Conservation (phyloP, 306 rosid species). For the Purshia tridentata region DNA sequence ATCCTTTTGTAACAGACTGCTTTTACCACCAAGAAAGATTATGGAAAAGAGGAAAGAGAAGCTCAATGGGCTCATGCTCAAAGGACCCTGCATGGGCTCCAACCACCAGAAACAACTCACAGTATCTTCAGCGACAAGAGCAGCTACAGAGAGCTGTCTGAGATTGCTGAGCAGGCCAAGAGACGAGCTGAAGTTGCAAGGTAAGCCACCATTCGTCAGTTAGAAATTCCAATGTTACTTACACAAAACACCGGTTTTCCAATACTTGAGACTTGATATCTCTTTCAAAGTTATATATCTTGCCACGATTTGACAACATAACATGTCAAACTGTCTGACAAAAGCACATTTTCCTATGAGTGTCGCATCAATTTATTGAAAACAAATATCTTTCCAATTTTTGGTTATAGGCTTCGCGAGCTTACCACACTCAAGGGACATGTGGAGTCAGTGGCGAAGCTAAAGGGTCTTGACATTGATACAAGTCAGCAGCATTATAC, state of each 20-base stretch:
- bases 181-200: conserved; percentile 98
- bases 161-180: conserved; percentile 99
- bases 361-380: not conserved
- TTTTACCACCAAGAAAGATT: conserved; percentile 98
- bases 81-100: conserved; percentile 94
- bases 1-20: conserved; percentile 66
- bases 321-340: not conserved
- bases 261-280: not conserved
- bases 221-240: not conserved
- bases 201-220: conserved; percentile 36
- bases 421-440: conserved; percentile 94
- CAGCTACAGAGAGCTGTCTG: conserved; percentile 90
- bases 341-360: not conserved
- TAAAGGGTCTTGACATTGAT: conserved; percentile 90
- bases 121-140: conserved; percentile 67
- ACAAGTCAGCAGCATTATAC: conserved; percentile 97
- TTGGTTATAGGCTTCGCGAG: conserved; percentile 77
- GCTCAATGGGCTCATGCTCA: conserved; percentile 99
- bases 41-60: conserved; percentile 90
- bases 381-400: not conserved
- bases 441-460: conserved; percentile 97
- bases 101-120: conserved; percentile 63
- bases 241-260: too few relatives aligned
- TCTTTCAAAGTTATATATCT: not conserved
- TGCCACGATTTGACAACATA: not conserved